Percentiles rank a stretch among this genome's conserved stretches.
phyloP scores from a whole-genome alignment of 129 eudicot genomes.

The Chrysanthemum lavandulifolium region DNA sequence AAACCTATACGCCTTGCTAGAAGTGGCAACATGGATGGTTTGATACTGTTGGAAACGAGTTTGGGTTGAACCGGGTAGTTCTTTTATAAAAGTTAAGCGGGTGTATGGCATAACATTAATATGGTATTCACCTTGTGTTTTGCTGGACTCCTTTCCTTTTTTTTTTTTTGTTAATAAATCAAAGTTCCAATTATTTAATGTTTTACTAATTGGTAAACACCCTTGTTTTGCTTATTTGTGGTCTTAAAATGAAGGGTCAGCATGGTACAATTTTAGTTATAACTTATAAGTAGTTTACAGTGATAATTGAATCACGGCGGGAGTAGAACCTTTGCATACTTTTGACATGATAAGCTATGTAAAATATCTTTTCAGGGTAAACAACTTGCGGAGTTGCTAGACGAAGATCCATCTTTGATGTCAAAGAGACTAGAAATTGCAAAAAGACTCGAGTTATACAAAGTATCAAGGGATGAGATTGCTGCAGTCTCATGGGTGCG shows the following conservation, averaged over 20 bases:
- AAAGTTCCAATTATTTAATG: no score
- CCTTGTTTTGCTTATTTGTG: not conserved
- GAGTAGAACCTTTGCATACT: not conserved
- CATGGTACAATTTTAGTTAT: not conserved
- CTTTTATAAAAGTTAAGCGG: no score
- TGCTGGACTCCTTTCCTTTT: no score
- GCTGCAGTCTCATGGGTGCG: constrained; percentile 52
- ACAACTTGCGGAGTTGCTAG: constrained; percentile 42
- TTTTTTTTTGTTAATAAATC: no score
- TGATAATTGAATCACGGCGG: not conserved
- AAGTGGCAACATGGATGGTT: no score
- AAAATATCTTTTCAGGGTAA: constrained; percentile 32
- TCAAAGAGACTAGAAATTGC: constrained; percentile 48
- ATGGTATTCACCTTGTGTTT: no score
- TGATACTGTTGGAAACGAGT: no score
- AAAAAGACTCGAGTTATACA: constrained; percentile 52
- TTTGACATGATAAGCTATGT: not conserved
- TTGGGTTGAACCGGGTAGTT: no score
- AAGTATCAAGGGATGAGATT: constrained; percentile 60
- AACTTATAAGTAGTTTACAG: not conserved
- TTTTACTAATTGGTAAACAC: no score
- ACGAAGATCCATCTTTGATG: constrained; percentile 55
- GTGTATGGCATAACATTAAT: no score
- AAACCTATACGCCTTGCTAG: not conserved
- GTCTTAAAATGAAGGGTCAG: not conserved